These are phyloP conservation scores for Porodaedalea pini DNA, from an alignment of 1,284 basidiomycete genomes.

Conservation along the genomic window DNA sequence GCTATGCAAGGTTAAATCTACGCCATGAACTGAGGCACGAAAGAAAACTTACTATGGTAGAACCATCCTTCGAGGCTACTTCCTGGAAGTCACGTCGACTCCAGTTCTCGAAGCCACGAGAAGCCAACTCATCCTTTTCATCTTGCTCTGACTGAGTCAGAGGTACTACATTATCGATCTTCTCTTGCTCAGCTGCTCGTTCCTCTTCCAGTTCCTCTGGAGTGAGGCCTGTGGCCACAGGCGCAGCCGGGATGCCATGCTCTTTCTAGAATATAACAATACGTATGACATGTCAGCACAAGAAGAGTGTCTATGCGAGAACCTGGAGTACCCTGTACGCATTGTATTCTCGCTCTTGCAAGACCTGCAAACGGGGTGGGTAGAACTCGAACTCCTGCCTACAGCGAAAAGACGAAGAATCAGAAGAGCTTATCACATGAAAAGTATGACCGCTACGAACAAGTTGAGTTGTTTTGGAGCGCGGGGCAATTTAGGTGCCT, in stretches of 20 bases:
- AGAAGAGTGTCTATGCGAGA: background rate
- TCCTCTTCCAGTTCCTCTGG: too few species aligned
- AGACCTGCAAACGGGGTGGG: constrained; percentile 73
- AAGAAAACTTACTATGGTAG: too few species aligned
- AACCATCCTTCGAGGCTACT: too few species aligned
- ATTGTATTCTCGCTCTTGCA: constrained; percentile 87
- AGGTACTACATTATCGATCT: constrained; percentile 85
- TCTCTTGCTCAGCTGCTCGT: constrained; percentile 76
- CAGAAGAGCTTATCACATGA: background rate
- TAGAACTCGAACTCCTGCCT: constrained; percentile 99
- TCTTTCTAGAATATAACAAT: constrained; percentile 43
- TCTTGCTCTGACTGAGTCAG: constrained; percentile 82
- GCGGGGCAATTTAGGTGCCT: constrained; percentile 78
- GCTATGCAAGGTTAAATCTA: too few species aligned
- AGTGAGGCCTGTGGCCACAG: too few species aligned
- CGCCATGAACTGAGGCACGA: too few species aligned
- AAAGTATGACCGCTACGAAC: too few species aligned
- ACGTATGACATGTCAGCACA: too few species aligned
- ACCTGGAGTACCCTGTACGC: constrained; percentile 62
- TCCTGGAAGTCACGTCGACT: constrained; percentile 92
- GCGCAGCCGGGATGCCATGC: constrained; percentile 75
- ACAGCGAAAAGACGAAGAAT: too few species aligned
- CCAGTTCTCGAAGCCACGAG: constrained; percentile 86
- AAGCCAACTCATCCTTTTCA: constrained; percentile 76
- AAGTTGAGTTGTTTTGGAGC: constrained; percentile 88